phyloP scores from a whole-genome alignment of 345 rosid genomes.

The Turritis glabra region DNA sequence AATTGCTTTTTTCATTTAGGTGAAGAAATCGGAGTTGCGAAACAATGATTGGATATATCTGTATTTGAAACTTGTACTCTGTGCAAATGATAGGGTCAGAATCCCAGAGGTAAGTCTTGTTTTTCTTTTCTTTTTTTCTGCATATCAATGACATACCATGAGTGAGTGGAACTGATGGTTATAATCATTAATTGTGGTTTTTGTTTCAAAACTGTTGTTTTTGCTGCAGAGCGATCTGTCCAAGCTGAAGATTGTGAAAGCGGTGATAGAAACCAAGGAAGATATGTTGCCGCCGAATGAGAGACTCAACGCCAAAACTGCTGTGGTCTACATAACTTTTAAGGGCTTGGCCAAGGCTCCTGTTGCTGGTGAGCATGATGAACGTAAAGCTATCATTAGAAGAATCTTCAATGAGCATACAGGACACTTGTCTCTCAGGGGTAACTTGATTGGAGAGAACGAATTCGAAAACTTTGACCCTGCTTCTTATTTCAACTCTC shows the following conservation, averaged over 20 bases:
- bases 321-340: background rate
- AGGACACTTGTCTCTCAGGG: no score
- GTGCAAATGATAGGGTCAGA: background rate
- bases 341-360: background rate
- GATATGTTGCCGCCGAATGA: background rate
- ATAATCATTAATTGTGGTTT: no score
- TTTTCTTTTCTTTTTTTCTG: no score
- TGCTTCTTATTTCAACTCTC: no score
- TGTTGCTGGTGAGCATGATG: background rate
- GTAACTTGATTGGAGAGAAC: no score
- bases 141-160: no score
- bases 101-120: no score
- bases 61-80: background rate
- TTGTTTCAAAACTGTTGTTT: no score
- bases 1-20: no score
- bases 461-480: no score
- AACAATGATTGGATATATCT: background rate
- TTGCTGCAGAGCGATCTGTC: background rate
- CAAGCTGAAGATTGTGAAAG: background rate
- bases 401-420: background rate
- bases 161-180: no score
- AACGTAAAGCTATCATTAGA: background rate
- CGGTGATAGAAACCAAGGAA: background rate
- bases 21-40: background rate
- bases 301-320: background rate